A percentile compares a stretch with the other conserved stretches of the same genome.
Evolutionary conservation across 2,329 filamentous ascomycete species (phyloP).

Genomic region (Hypoxylon sp.): DNA sequence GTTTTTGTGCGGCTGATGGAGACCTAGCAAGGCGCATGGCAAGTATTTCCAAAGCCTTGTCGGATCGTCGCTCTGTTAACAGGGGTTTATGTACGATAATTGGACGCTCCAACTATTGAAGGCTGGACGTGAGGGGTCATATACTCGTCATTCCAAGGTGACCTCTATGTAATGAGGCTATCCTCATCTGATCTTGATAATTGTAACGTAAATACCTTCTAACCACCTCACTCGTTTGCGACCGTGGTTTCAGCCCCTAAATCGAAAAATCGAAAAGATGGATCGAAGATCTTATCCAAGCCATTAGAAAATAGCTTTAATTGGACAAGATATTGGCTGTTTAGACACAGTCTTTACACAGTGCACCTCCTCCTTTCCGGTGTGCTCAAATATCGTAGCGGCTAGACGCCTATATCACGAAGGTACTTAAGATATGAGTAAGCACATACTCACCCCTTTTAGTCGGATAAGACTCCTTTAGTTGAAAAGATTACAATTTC

Average conservation of each 20-base stretch:
- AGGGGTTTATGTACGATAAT: not conserved
- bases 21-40: not conserved
- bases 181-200: not conserved
- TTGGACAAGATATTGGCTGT: too few species aligned
- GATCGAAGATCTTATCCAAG: not conserved
- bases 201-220: not conserved
- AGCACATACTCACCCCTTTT: too few species aligned
- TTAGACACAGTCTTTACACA: too few species aligned
- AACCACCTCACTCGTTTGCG: not conserved
- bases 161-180: not conserved
- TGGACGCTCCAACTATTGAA: not conserved
- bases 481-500: too few species aligned
- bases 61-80: not conserved
- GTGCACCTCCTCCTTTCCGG: too few species aligned
- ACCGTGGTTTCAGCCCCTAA: not conserved
- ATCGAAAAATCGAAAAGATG: not conserved
- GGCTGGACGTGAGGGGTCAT: not conserved
- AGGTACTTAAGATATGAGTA: too few species aligned
- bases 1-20: slow-evolving; percentile 13
- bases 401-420: too few species aligned
- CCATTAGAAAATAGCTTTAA: too few species aligned
- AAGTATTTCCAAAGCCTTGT: not conserved
- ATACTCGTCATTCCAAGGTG: slow-evolving; percentile 1
- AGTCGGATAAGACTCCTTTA: too few species aligned
- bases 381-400: too few species aligned